Evolutionary conservation across 2,329 filamentous ascomycete species (phyloP), one percentile per base, ranked within the genome.

Genomic region (Ascocoryne sarcoides): DNA sequence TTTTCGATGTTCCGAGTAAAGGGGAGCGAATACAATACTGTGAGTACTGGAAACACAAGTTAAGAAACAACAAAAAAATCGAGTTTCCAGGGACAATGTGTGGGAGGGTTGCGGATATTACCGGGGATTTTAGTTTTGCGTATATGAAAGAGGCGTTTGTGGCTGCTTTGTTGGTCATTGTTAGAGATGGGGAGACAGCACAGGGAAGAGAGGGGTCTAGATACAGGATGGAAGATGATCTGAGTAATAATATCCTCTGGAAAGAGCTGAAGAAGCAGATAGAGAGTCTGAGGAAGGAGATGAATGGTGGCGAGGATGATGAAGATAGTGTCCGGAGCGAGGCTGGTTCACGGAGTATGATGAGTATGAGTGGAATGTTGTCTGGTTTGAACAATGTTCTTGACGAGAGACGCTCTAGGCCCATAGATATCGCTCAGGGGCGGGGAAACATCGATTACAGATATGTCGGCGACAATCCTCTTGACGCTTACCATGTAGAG

Each of bases 141-240:
- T 83, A 82, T 53, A 71, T 83, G 59, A 78, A 84, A 54, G 79
- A 83, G 57, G 78, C 75, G 0, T 83, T 83, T 54, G 75, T 83
- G 1, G 76, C 76, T 1, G 69, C 73, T 2, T 55, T 83, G 39
- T 62, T 83, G 18, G 69, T 72, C 2, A 73, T 83, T 42, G 79
- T 76, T 12, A 50, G 45, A 30, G 31, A 37, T 14, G 50, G 47
- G 5, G 45, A 48, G 32, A 44, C 40, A 7, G 21, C 21, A 4
- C 36, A 45, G 30, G 23, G 23, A 7, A 26, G 7, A 7, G 23
- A 12, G 7, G 23, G 23, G 23, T n/a, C n/a, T n/a, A n/a, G n/a
- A n/a, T 14, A 40, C 42, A 41, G 46, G 43, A 28, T 39, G 32
- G 37, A 49, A 4, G 60, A 61, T 32, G 64, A 69, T 28, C 51